These are phyloP conservation scores for Paraphaeosphaeria sporulosa DNA, from an alignment of 2,329 filamentous ascomycete genomes.

Conservation along the genomic window DNA sequence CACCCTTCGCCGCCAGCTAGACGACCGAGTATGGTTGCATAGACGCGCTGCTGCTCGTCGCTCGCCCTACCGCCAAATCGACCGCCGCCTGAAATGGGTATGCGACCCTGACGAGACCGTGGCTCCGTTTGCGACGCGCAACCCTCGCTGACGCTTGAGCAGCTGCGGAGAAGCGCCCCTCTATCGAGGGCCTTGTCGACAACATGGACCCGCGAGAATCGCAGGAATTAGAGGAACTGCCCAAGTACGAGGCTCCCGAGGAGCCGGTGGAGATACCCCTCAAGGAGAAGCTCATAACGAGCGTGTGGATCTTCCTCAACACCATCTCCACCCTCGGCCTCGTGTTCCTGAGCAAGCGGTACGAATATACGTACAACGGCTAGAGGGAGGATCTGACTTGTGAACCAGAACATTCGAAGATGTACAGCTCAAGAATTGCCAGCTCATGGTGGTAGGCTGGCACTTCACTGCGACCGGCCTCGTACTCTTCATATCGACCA, in stretches of 20 bases:
- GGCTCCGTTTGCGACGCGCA: constrained; percentile 2
- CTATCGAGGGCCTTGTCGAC: constrained; percentile 48
- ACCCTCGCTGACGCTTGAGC: constrained; percentile 28
- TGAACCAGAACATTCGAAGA: constrained; percentile 53
- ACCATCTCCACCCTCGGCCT: constrained; percentile 53
- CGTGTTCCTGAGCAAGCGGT: constrained; percentile 57
- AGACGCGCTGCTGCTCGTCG: constrained; percentile 7
- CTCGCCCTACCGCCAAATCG: constrained; percentile 1
- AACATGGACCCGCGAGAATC: constrained; percentile 47
- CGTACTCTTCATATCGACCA: constrained; percentile 53
- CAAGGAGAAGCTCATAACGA: constrained; percentile 49
- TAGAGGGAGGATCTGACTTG: constrained; percentile 28
- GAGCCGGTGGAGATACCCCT: constrained; percentile 37
- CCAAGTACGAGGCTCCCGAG: constrained; percentile 41
- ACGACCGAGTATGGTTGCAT: constrained; percentile 6
- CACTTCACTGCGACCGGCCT: constrained; percentile 56
- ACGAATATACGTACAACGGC: constrained; percentile 17
- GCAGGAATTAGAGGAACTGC: constrained; percentile 40
- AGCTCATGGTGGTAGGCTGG: constrained; percentile 58
- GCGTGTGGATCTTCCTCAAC: constrained; percentile 53
- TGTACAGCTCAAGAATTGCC: constrained; percentile 53
- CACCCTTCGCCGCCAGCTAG: neutral
- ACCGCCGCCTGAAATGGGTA: constrained; percentile 5
- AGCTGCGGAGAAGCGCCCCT: constrained; percentile 49
- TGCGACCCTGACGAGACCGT: neutral